Base-by-base conservation (phyloP, 2,329 filamentous ascomycete species). In the Lachnellula cervina region DNA sequence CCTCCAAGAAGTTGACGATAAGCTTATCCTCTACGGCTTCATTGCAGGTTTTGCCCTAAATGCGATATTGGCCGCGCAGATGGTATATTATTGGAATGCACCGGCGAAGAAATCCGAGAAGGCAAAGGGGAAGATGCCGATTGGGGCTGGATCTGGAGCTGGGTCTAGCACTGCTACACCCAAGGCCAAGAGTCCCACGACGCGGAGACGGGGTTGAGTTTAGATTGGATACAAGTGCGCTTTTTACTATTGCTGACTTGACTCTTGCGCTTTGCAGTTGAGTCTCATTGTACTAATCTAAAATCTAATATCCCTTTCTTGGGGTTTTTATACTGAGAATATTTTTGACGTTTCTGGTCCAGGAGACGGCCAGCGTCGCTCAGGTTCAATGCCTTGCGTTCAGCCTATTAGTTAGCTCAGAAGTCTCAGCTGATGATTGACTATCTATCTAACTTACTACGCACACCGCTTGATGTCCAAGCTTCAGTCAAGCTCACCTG, bases 41-140 rank as follows among this genome's bases (percentile, higher is more conserved):
- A 76, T 97, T 54, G 90, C 91, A 7, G 94, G 91, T 28, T 97
- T 97, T 71, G 75, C 79, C n/a, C 82, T 99, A 65, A 99, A 99
- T 73, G 79, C 86, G 56, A 81, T 99, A 55, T 79, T 99, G 56
- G 92, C 92, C 14, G 74, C 80, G 40, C 94, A 99, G 77, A 94
- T 99, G 88, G 70, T 96, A 28, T 96, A 92, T 75, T 97, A 97
- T 79, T 99, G 94, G 94, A 96, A 97, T 68, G 75, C 79, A 7
- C 80, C 81, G 9, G 77, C 80, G 14, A 69, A 72, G 60, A 77
- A 76, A 21, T 17, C 42, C 67, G 77, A 79, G 16, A 66, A 73
- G 65, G 71, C 70, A 54, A 78, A 78, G 70, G 70, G 69, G 54
- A 74, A 73, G 66, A 70, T 63, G 51, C 63, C 63, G 47, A 23